A percentile compares a stretch with the other conserved stretches of the same genome.
Evolutionary conservation across 768 basidiomycete genomes (phyloP).

Genomic region (Tubosaeta sp.): DNA sequence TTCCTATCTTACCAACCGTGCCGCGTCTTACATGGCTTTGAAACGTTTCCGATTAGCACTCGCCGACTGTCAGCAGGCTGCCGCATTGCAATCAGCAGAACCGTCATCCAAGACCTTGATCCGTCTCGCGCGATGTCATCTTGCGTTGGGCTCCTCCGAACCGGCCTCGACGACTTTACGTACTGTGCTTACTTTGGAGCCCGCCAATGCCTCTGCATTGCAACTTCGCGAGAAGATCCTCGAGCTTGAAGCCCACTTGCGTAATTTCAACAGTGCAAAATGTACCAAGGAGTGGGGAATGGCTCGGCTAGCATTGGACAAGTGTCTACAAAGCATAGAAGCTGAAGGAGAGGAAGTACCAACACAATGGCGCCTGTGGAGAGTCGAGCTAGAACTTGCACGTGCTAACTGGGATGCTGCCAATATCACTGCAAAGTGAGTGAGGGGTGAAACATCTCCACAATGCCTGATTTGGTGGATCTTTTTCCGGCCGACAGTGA

Average conservation of each 20-base stretch:
- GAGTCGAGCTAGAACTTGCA: constrained; percentile 72
- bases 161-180: constrained; percentile 66
- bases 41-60: constrained; percentile 74
- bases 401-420: constrained; percentile 74
- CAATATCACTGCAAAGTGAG: constrained; percentile 68
- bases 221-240: constrained; percentile 60
- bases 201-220: constrained; percentile 53
- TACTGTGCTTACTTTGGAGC: constrained; percentile 57
- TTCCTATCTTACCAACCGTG: constrained; percentile 79
- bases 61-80: constrained; percentile 74
- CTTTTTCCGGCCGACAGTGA: constrained; percentile 43
- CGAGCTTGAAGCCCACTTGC: constrained; percentile 60
- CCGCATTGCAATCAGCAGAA: constrained; percentile 52
- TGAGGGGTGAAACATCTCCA: constrained; percentile 8
- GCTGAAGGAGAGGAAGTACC: constrained; percentile 74
- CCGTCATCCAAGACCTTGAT: constrained; percentile 76
- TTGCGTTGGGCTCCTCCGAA: constrained; percentile 67
- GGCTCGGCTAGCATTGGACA: constrained; percentile 76
- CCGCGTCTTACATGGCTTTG: constrained; percentile 78
- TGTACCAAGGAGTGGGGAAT: constrained; percentile 68
- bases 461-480: constrained; percentile 4
- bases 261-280: constrained; percentile 55
- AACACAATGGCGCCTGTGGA: constrained; percentile 75
- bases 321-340: constrained; percentile 68
- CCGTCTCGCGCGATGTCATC: constrained; percentile 79